Conservation (phyloP, 208 protist species). For the Trichomonas gallinae region DNA sequence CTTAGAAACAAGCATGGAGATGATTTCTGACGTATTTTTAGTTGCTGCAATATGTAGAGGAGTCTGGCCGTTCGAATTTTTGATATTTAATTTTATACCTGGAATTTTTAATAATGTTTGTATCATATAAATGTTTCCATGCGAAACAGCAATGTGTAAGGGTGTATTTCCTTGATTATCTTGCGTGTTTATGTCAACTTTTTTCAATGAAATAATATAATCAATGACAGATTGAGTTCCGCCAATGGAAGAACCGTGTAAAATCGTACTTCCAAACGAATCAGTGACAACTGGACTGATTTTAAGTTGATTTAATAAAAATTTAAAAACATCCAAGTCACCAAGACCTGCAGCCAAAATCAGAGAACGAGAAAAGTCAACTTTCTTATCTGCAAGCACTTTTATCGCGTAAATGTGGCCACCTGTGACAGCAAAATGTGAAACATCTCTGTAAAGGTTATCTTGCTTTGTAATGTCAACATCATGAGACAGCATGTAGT, state of each 20-base stretch:
- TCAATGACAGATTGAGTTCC: not conserved
- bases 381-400: not conserved
- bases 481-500: not conserved
- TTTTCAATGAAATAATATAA: not conserved
- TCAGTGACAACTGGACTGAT: not conserved
- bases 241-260: not conserved
- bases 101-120: not conserved
- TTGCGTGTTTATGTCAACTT: not conserved
- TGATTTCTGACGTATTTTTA: not conserved
- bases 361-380: not conserved
- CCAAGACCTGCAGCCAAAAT: not conserved
- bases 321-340: not conserved
- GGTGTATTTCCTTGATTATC: not conserved
- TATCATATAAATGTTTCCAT: not conserved
- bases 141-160: not conserved
- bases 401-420: not conserved
- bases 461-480: not conserved
- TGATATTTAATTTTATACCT: not conserved
- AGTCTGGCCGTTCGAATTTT: not conserved
- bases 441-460: not conserved
- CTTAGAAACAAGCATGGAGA: not conserved
- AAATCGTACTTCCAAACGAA: not conserved
- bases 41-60: not conserved
- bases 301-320: not conserved
- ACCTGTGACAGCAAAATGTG: not conserved